Base-by-base conservation (phyloP, 2,329 filamentous ascomycete species). In the Fusarium sarcochroum region DNA sequence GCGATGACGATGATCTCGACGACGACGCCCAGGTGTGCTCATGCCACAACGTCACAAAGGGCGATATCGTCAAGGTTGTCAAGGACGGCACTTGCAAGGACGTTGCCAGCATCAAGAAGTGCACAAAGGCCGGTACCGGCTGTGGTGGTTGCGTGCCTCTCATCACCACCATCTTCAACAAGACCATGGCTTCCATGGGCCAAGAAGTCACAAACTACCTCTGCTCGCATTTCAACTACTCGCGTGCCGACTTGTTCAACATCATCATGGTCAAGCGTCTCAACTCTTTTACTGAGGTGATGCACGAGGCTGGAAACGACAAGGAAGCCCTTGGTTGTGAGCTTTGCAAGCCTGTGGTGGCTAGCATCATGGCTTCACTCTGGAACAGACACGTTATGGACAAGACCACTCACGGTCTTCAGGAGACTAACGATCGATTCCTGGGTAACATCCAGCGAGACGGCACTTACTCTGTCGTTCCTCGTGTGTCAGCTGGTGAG, bases 11-110 rank as follows among this genome's bases (percentile, higher is more conserved):
- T 70, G 93, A 97, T 73, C 85, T 97, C 69, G 87, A 90, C 50
- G 93, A 96, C 72, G 93, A 96, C 75, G 93, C 92, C 0, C 94
- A 97, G 76, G 91, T 97, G 64, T 97, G 94, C 79, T 96, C 93
- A 2, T 97, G 94, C 73, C 94, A 97, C 83, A 97, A 97, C 76
- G 94, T 97, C 41, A 91, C 89, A 23, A 97, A 97, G 77, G 92
- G 91, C 17, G 92, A 95, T 71, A 84, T 97, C 1, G 88, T 91
- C 44, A 86, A 86, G 6, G 83, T 83, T 3, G 87, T 95, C 76
- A 94, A 94, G 72, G 89, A 91, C 53, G 93, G 92, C 38, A 89
- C 86, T 4, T 97, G 93, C 84, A 96, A 92, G 76, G 91, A 91
- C 25, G 87, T 97, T 44, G 90, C 89, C 52, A 91, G 95, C 55